A percentile compares a stretch with the other conserved stretches of the same genome.
Evolutionary conservation across 2,329 filamentous ascomycete species (phyloP).

Genomic region (Exophiala viscosa): DNA sequence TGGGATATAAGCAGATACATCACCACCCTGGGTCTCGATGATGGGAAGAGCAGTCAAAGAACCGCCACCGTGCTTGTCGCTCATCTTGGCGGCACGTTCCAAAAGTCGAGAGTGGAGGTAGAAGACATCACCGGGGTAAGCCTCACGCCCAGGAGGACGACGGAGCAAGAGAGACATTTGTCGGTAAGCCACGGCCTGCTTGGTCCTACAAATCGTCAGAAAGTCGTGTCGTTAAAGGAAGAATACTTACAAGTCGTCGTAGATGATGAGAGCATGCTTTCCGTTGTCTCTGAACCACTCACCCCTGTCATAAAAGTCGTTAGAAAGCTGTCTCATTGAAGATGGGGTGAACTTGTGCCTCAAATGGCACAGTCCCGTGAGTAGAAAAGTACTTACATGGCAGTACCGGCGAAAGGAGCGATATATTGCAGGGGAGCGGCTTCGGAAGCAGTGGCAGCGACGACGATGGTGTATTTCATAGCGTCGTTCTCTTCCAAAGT

Average conservation of each 20-base stretch:
- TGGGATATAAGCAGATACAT: conserved; percentile 99
- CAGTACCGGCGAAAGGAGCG: conserved; percentile 78
- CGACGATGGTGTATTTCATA: conserved; percentile 95
- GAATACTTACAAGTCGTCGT: conserved; percentile 66
- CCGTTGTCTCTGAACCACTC: conserved; percentile 81
- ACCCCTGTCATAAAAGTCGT: conserved; percentile 40
- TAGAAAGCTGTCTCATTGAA: background rate
- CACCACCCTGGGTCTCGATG: conserved; percentile 99
- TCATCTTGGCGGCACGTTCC: conserved; percentile 99
- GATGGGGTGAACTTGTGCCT: too few species aligned
- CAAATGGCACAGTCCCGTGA: background rate
- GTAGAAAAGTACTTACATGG: conserved; percentile 4
- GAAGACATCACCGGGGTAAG: conserved; percentile 98
- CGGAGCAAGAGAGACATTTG: conserved; percentile 98
- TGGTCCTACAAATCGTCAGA: conserved; percentile 36
- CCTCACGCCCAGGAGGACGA: conserved; percentile 97
- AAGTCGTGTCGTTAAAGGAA: conserved; percentile 5
- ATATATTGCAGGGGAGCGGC: conserved; percentile 92
- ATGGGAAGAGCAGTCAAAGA: conserved; percentile 95
- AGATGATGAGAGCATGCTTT: conserved; percentile 85
- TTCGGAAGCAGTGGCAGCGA: conserved; percentile 95
- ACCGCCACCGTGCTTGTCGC: conserved; percentile 87
- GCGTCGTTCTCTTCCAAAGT: conserved; percentile 99
- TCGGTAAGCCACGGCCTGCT: conserved; percentile 97
- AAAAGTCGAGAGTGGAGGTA: conserved; percentile 99